These are phyloP conservation scores for Phlebiopsis flavidoalba DNA, from an alignment of 768 basidiomycete species.

Conservation along the genomic window DNA sequence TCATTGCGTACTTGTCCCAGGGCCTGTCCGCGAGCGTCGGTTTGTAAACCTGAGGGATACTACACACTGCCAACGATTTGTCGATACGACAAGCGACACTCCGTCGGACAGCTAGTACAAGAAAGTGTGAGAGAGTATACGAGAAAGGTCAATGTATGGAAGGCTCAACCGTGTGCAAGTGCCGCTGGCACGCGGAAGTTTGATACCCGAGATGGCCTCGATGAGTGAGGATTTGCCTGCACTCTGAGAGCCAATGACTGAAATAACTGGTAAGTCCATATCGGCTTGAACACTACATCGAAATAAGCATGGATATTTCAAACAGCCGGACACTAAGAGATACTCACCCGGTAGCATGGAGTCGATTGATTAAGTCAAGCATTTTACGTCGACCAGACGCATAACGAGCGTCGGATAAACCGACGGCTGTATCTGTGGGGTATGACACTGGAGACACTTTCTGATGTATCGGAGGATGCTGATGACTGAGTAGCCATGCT, in stretches of 20 bases:
- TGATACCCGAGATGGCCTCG: conserved; percentile 71
- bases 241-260: conserved; percentile 68
- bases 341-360: conserved; percentile 57
- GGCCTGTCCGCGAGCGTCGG: conserved; percentile 20
- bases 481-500: conserved; percentile 1
- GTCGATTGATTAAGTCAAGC: conserved; percentile 54
- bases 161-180: conserved; percentile 68
- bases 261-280: conserved; percentile 69
- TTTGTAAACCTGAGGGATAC: conserved; percentile 28
- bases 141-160: not conserved
- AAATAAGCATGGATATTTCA: conserved; percentile 5
- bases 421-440: conserved; percentile 31
- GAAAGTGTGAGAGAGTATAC: not conserved
- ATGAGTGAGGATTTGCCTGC: conserved; percentile 77
- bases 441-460: not conserved
- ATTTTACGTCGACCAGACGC: conserved; percentile 40
- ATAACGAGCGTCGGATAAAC: conserved; percentile 45
- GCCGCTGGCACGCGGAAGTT: conserved; percentile 63
- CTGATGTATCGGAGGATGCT: not conserved
- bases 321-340: not conserved
- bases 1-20: conserved; percentile 30
- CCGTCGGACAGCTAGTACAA: conserved; percentile 32
- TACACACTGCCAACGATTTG: conserved; percentile 28
- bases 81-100: conserved; percentile 27
- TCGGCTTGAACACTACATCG: conserved; percentile 55